Conservation (phyloP, 1,139 yeast species). For the Candida glucosophila region DNA sequence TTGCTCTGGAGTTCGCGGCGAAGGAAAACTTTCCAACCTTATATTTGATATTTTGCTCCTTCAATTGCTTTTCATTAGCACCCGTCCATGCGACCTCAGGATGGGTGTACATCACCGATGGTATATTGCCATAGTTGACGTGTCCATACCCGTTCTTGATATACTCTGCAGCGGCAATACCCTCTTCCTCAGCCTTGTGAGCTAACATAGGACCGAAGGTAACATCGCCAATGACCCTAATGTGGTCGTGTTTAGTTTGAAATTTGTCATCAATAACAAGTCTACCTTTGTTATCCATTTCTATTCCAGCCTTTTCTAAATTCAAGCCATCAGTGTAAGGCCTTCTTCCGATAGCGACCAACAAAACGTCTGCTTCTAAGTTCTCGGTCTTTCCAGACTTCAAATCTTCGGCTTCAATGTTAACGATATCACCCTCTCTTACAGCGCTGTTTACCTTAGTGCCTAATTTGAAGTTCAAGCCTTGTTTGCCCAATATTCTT, state of each 20-base stretch:
- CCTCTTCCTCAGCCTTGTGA: slow-evolving; percentile 99
- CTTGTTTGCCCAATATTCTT: slow-evolving; percentile 89
- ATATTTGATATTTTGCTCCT: slow-evolving; percentile 87
- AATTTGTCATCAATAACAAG: slow-evolving; percentile 89
- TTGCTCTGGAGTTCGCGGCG: slow-evolving; percentile 98
- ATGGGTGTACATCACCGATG: slow-evolving; percentile 97
- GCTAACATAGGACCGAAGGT: slow-evolving; percentile 99
- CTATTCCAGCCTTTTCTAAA: slow-evolving; percentile 83
- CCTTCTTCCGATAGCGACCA: slow-evolving; percentile 98
- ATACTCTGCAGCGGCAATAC: slow-evolving; percentile 96
- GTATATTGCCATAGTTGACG: slow-evolving; percentile 95
- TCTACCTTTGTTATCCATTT: slow-evolving; percentile 86
- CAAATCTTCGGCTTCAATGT: slow-evolving; percentile 81
- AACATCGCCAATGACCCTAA: slow-evolving; percentile 96
- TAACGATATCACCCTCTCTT: slow-evolving; percentile 81
- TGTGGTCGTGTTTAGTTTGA: slow-evolving; percentile 87
- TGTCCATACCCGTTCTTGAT: slow-evolving; percentile 93
- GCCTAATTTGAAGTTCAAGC: slow-evolving; percentile 84
- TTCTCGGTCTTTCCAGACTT: slow-evolving; percentile 77
- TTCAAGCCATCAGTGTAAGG: slow-evolving; percentile 89
- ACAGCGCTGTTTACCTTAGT: slow-evolving; percentile 85
- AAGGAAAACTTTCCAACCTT: slow-evolving; percentile 97
- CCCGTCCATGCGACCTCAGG: slow-evolving; percentile 99
- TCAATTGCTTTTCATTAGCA: slow-evolving; percentile 89
- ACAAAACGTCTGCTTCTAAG: slow-evolving; percentile 82